Evolutionary conservation across 1,284 basidiomycete species (phyloP).

Genomic region (Apiotrichum mycotoxinovorans): DNA sequence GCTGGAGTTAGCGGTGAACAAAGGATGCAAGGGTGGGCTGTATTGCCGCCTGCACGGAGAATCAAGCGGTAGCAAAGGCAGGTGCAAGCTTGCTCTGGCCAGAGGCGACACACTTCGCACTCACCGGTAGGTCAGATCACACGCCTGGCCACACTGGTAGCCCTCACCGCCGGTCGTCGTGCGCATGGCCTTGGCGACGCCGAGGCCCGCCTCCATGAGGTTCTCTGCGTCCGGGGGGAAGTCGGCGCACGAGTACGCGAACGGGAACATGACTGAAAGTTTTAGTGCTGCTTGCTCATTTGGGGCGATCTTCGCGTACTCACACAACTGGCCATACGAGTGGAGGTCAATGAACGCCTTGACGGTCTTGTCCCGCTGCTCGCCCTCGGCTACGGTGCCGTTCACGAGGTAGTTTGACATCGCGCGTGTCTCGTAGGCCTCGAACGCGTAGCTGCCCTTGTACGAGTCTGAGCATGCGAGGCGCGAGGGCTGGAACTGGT

Average conservation of each 20-base stretch:
- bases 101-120: too few relatives aligned
- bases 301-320: constrained; percentile 32
- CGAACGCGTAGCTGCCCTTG: constrained; percentile 67
- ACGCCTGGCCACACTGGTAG: constrained; percentile 63
- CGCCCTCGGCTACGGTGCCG: constrained; percentile 20
- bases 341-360: constrained; percentile 69
- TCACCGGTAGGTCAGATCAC: constrained; percentile 63
- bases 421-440: constrained; percentile 69
- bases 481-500: constrained; percentile 42
- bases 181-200: constrained; percentile 63
- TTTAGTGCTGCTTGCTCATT: too few relatives aligned
- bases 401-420: constrained; percentile 66
- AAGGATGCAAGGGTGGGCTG: too few relatives aligned
- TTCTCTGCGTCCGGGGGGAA: constrained; percentile 74
- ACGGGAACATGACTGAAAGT: constrained; percentile 59
- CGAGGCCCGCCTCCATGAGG: constrained; percentile 70
- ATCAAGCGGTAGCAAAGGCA: too few relatives aligned
- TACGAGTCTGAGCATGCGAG: constrained; percentile 64
- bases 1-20: constrained; percentile 12
- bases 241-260: constrained; percentile 66
- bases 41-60: too few relatives aligned
- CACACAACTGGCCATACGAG: constrained; percentile 78
- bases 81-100: too few relatives aligned
- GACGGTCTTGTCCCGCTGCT: constrained; percentile 44
- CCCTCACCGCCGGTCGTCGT: constrained; percentile 56